Evolutionary conservation across 768 basidiomycete species (phyloP).

Genomic region (Tephrocybe sp.): DNA sequence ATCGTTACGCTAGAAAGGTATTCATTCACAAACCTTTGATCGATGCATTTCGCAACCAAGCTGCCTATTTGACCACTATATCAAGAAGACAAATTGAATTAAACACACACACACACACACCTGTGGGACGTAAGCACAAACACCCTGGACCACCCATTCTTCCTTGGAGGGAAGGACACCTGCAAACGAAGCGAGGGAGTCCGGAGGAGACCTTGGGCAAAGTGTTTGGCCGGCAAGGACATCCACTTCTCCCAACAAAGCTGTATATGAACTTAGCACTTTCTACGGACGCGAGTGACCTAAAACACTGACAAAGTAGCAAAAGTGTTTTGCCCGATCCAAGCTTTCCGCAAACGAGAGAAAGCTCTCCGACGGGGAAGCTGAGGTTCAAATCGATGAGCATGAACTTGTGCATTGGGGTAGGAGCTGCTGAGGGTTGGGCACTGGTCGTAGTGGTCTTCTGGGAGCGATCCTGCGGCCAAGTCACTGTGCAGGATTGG

Average conservation of each 20-base stretch:
- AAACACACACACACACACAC: slow-evolving; percentile 27
- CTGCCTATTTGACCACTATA: slow-evolving; percentile 26
- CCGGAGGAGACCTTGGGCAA: slow-evolving; percentile 83
- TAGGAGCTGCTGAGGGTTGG: slow-evolving; percentile 57
- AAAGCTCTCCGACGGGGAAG: slow-evolving; percentile 78
- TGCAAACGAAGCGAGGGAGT: slow-evolving; percentile 64
- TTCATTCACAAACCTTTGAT: slow-evolving; percentile 37
- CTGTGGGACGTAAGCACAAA: slow-evolving; percentile 88
- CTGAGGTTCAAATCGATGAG: slow-evolving; percentile 74
- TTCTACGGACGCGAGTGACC: neutral
- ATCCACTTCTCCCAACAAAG: slow-evolving; percentile 87
- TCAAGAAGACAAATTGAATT: neutral
- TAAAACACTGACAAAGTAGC: slow-evolving; percentile 49
- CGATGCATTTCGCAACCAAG: slow-evolving; percentile 76
- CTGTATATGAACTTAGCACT: slow-evolving; percentile 29
- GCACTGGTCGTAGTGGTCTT: slow-evolving; percentile 27
- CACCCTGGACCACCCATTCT: slow-evolving; percentile 73
- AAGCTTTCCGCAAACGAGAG: slow-evolving; percentile 85
- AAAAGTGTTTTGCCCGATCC: slow-evolving; percentile 88
- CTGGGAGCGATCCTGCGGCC: slow-evolving; percentile 74
- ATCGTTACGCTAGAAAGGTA: neutral
- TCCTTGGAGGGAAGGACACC: slow-evolving; percentile 40
- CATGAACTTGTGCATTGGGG: slow-evolving; percentile 77
- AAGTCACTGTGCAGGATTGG: slow-evolving; percentile 85
- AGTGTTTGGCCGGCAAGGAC: slow-evolving; percentile 75